phyloP scores from a whole-genome alignment of 2,329 filamentous ascomycete genomes.

The Xylariales sp. region DNA sequence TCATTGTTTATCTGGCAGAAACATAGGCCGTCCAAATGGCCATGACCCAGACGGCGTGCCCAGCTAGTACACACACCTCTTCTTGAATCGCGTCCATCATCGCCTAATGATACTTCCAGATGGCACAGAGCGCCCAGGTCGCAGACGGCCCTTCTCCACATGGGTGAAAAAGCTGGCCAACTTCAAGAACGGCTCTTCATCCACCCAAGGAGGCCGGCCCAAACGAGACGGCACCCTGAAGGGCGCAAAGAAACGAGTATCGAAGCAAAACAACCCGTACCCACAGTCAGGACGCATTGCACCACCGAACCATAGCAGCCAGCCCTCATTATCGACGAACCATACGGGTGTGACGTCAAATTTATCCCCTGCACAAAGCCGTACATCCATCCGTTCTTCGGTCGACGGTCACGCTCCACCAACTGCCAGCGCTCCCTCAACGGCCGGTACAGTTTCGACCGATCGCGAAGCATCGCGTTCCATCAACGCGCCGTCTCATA shows the following conservation, averaged over 20 bases:
- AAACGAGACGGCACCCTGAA: conserved; percentile 38
- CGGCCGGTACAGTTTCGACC: conserved; percentile 77
- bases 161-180: conserved; percentile 93
- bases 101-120: too few relatives aligned
- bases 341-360: conserved; percentile 45
- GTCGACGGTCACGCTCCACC: conserved; percentile 53
- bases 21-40: conserved; percentile 1
- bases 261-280: conserved; percentile 85
- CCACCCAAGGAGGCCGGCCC: conserved; percentile 39
- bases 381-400: conserved; percentile 57
- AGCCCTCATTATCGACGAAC: conserved; percentile 51
- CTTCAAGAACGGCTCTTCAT: conserved; percentile 68
- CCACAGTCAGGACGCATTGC: conserved; percentile 67
- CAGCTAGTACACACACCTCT: background rate
- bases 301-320: conserved; percentile 37
- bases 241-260: conserved; percentile 51
- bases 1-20: background rate
- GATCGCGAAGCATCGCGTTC: conserved; percentile 73
- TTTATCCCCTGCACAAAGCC: conserved; percentile 51
- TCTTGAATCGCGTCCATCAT: background rate
- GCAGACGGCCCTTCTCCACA: conserved; percentile 80
- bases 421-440: conserved; percentile 64
- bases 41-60: conserved; percentile 3
- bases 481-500: conserved; percentile 70
- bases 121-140: conserved; percentile 55